Base-by-base conservation (phyloP, 805 yeast genomes). In the Myxozyma mucilagina region DNA sequence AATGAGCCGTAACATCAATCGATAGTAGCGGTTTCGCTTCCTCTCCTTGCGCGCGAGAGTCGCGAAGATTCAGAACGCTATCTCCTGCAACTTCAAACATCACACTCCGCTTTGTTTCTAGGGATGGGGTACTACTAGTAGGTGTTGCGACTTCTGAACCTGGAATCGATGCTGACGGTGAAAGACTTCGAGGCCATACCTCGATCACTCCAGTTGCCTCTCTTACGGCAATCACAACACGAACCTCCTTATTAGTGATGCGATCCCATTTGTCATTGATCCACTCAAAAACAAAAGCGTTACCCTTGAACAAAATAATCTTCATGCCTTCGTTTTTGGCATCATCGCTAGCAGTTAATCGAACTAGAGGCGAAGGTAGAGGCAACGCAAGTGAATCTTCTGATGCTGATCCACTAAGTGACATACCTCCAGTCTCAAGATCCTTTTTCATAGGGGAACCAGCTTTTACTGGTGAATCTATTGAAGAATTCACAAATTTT, bases 231-330 rank as follows among this genome's bases (percentile, higher is more conserved):
- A 66, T 55, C 36, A 54, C 29, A 8, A 67, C 64, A 8, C 63
- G 59, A 18, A 67, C 56, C 18, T 62, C 62, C 34, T 45, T 48
- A 14, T 57, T 62, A 7, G 49, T 48, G 11, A 67, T 31, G 38
- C 57, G 48, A 4, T 65, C 63, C 70, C 70, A 67, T 32, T 53
- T 62, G 24, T 60, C 44, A n/a, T 57, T 41, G 14, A 20, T 47
- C 70, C 70, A 67, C 41, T 62, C 56, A 41, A 57, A 67, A 5
- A 67, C 70, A 10, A 57, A 39, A 6, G 70, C 69, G 43, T 51
- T 63, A 31, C 66, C 51, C 31, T 57, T 53, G 49, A 55, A 65
- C 20, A 62, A 36, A 3, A 67, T 63, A 36, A 47, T 42, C 43
- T 54, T 61, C 53, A 43, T 24, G 18, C 53, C 57, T 2, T 59